These are phyloP conservation scores for Penicillium polonicum DNA, from an alignment of 2,329 filamentous ascomycete species.

Conservation along the genomic window DNA sequence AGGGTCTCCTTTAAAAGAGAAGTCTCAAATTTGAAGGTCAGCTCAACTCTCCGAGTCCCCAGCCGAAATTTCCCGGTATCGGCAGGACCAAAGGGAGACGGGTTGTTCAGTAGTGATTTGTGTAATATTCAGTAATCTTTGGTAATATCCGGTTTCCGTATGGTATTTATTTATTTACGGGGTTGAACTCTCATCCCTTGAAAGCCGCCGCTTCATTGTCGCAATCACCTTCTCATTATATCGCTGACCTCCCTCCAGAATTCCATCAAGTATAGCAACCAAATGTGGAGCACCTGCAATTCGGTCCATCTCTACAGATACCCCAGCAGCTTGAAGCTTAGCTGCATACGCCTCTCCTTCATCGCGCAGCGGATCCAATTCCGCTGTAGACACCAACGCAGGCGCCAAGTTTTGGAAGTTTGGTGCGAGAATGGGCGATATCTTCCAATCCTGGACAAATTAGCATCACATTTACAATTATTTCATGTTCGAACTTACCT, in stretches of 20 bases:
- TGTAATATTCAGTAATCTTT: conserved; percentile 9
- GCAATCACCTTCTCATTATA: conserved; percentile 33
- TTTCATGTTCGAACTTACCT: conserved; percentile 28
- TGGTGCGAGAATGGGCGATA: conserved; percentile 42
- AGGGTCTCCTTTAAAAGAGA: conserved; percentile 9
- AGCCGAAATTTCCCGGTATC: conserved; percentile 32
- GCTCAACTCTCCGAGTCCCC: conserved; percentile 14
- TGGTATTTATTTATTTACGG: conserved; percentile 10
- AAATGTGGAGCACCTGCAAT: conserved; percentile 38
- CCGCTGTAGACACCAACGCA: conserved; percentile 41
- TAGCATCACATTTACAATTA: conserved; percentile 4
- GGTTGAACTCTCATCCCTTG: conserved; percentile 5
- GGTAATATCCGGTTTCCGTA: conserved; percentile 12
- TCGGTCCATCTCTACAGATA: conserved; percentile 32
- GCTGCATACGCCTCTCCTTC: conserved; percentile 43
- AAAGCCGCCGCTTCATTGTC: conserved; percentile 32
- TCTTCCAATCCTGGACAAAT: conserved; percentile 41
- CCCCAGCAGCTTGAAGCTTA: conserved; percentile 39
- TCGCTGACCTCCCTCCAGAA: conserved; percentile 30
- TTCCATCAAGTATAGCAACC: conserved; percentile 31
- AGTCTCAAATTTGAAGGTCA: conserved; percentile 13
- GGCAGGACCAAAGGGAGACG: conserved; percentile 17
- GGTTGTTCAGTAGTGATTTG: background rate
- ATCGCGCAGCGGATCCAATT: conserved; percentile 45
- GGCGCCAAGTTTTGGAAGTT: conserved; percentile 39